Evolutionary conservation across 176 grass and related monocot species (phyloP).

Genomic region (Canna indica): DNA sequence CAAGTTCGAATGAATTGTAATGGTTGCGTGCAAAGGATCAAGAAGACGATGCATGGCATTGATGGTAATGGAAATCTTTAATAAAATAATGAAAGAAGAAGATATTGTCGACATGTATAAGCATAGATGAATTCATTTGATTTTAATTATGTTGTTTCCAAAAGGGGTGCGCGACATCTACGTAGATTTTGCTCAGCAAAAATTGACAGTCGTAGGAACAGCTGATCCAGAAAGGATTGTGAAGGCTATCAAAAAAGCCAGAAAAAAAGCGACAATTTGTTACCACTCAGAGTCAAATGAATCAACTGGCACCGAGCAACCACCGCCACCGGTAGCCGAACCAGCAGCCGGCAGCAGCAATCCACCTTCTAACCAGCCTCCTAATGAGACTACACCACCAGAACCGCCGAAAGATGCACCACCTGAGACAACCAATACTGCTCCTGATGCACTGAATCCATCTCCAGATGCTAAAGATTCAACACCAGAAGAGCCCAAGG

Average conservation of each 20-base stretch:
- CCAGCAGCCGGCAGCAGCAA: not conserved
- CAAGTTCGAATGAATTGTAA: constrained; percentile 45
- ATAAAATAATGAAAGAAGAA: not conserved
- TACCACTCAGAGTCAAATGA: constrained; percentile 29
- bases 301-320: not conserved
- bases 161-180: constrained; percentile 59
- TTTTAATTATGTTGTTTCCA: not conserved
- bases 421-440: no score
- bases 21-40: constrained; percentile 41
- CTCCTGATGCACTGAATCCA: no score
- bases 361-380: not conserved
- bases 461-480: constrained; percentile 8
- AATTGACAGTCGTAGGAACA: constrained; percentile 58
- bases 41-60: constrained; percentile 27
- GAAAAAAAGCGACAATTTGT: constrained; percentile 49
- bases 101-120: no score
- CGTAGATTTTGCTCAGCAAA: constrained; percentile 54
- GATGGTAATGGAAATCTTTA: constrained; percentile 21
- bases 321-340: constrained; percentile 2
- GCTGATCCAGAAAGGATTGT: constrained; percentile 53
- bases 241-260: constrained; percentile 70
- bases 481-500: not conserved
- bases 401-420: constrained; percentile 19
- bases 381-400: constrained; percentile 3
- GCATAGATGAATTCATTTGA: no score